A percentile compares a stretch with the other conserved stretches of the same genome.
phyloP scores from a whole-genome alignment of 495 filamentous ascomycete genomes.

The Daldinia loculata region DNA sequence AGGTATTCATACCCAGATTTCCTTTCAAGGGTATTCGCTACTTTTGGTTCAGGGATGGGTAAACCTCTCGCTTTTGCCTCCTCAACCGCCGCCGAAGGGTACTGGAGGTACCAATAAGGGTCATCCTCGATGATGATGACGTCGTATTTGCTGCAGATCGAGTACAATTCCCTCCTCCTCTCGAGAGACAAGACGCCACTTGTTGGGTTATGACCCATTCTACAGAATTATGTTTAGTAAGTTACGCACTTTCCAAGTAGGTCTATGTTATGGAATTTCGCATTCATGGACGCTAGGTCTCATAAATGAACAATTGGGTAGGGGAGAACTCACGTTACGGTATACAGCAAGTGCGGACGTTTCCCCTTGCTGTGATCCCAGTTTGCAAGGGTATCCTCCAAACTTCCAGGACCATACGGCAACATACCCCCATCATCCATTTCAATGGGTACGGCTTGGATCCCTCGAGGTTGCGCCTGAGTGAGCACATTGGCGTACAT shows the following conservation, averaged over 20 bases:
- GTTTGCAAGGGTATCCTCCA: constrained; percentile 79
- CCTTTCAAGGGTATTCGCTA: constrained; percentile 46
- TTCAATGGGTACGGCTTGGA: constrained; percentile 74
- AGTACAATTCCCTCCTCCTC: constrained; percentile 80
- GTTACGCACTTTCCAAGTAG: background rate
- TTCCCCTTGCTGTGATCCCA: constrained; percentile 80
- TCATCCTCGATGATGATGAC: constrained; percentile 95
- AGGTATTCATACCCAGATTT: constrained; percentile 80
- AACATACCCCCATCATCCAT: constrained; percentile 84
- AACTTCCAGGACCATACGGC: constrained; percentile 68
- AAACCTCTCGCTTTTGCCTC: constrained; percentile 57
- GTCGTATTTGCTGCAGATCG: constrained; percentile 82
- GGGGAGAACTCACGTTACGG: constrained; percentile 73
- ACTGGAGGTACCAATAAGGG: constrained; percentile 96
- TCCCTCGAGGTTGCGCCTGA: constrained; percentile 70
- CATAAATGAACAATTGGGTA: background rate
- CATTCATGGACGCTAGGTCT: background rate
- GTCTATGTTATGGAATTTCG: background rate
- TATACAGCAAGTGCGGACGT: constrained; percentile 87
- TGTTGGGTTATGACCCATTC: constrained; percentile 92
- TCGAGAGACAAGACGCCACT: constrained; percentile 73
- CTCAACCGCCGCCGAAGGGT: constrained; percentile 67
- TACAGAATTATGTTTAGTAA: constrained; percentile 44
- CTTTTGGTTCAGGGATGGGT: constrained; percentile 34
- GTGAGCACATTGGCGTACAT: constrained; percentile 78